Percentiles rank a stretch among this genome's conserved stretches.
Evolutionary conservation across 805 yeast species (phyloP).

Genomic region (Wickerhamomyces pijperi): DNA sequence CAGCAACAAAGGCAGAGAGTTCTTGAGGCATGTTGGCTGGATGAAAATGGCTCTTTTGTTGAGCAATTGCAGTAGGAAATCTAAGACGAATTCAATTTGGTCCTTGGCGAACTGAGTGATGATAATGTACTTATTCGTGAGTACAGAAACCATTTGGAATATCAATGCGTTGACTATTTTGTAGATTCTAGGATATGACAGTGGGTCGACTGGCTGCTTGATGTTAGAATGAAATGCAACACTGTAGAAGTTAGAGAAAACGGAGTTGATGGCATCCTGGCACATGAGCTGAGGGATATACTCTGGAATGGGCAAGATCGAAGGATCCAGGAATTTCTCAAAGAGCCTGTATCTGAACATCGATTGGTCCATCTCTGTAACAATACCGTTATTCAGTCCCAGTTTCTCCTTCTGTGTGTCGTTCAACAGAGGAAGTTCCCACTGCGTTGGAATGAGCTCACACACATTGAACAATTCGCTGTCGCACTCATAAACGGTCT

Average conservation of each 20-base stretch:
- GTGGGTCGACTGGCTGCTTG: background rate
- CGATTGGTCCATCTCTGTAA: background rate
- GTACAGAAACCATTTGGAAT: background rate
- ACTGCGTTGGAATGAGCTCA: background rate
- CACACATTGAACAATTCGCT: background rate
- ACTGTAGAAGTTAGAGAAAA: background rate
- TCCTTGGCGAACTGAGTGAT: no score
- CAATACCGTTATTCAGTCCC: background rate
- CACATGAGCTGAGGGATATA: background rate
- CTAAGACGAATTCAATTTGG: no score
- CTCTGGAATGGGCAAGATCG: background rate
- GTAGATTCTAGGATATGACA: background rate
- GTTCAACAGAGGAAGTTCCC: background rate
- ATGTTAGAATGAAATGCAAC: background rate
- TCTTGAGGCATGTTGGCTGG: no score
- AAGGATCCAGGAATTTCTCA: background rate
- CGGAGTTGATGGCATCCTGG: background rate
- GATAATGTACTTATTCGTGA: no score
- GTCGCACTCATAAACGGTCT: background rate
- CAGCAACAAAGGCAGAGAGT: no score
- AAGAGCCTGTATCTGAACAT: background rate
- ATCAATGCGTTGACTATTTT: background rate
- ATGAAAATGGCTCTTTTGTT: no score
- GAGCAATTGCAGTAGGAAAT: no score
- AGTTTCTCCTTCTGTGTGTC: background rate